These are phyloP conservation scores for Candida orba DNA, from an alignment of 805 yeast genomes.

Conservation along the genomic window DNA sequence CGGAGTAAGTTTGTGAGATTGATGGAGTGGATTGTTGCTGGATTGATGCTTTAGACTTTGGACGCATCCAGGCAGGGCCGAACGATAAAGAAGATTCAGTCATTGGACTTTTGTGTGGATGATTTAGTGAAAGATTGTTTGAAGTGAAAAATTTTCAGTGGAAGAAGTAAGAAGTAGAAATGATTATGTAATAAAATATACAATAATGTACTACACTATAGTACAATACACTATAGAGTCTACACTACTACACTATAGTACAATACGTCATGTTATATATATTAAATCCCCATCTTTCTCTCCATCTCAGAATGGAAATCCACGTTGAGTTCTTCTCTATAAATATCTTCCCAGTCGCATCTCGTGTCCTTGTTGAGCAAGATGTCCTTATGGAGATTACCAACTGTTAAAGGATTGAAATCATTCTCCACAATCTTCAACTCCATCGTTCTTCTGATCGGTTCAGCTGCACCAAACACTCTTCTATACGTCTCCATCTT, in stretches of 20 bases:
- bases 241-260: no score
- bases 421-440: conserved; percentile 66
- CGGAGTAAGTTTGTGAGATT: conserved; percentile 37
- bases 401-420: conserved; percentile 56
- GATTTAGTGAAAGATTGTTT: neutral
- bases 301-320: conserved; percentile 77
- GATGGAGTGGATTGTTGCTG: conserved; percentile 8
- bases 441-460: conserved; percentile 89
- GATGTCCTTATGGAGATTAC: conserved; percentile 69
- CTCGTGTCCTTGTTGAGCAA: conserved; percentile 67
- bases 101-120: conserved; percentile 9
- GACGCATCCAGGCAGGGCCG: conserved; percentile 31
- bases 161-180: no score
- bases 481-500: conserved; percentile 75
- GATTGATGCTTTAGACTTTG: conserved; percentile 20
- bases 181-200: no score
- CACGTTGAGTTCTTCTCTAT: conserved; percentile 25
- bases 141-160: conserved; percentile 5
- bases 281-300: conserved; percentile 30
- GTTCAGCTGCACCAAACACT: conserved; percentile 88
- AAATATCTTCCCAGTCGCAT: conserved; percentile 93
- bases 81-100: conserved; percentile 26
- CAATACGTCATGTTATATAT: no score
- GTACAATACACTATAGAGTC: no score
- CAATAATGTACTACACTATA: no score